Conservation (phyloP, 2,329 filamentous ascomycete genomes). For the Aspergillus sp. region DNA sequence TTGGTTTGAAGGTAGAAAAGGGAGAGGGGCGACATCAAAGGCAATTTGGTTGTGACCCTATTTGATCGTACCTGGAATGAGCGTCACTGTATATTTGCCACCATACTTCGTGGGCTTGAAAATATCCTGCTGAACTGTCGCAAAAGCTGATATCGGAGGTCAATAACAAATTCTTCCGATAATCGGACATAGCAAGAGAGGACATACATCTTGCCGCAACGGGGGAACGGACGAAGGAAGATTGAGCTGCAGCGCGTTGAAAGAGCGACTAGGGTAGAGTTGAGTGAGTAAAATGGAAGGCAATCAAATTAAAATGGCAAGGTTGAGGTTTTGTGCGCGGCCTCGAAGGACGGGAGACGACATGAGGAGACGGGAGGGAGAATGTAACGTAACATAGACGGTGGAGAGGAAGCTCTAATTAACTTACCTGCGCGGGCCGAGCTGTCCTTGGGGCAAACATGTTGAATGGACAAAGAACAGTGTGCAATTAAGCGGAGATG, state of each 20-base stretch:
- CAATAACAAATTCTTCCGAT: constrained; percentile 15
- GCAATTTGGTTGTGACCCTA: not conserved
- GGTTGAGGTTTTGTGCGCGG: constrained; percentile 49
- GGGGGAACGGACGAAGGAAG: constrained; percentile 50
- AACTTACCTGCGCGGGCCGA: constrained; percentile 43
- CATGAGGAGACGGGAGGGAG: constrained; percentile 33
- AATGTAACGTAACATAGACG: not conserved
- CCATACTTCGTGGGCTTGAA: constrained; percentile 99
- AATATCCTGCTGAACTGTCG: constrained; percentile 88
- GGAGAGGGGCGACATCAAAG: not conserved
- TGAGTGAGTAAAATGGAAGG: constrained; percentile 15
- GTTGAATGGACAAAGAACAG: constrained; percentile 19
- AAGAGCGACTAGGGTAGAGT: constrained; percentile 55
- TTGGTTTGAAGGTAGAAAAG: constrained; percentile 4
- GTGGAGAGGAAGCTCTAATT: not conserved
- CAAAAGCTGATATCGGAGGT: constrained; percentile 54
- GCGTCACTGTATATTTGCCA: constrained; percentile 97
- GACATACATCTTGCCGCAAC: constrained; percentile 57
- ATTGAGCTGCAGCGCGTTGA: constrained; percentile 52
- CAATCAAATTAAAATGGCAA: not conserved
- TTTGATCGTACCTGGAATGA: constrained; percentile 75
- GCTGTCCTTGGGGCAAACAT: constrained; percentile 44
- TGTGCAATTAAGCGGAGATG: constrained; percentile 10
- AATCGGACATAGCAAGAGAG: not conserved
- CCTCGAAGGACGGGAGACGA: constrained; percentile 39